Percentiles rank a stretch among this genome's conserved stretches.
phyloP scores from a whole-genome alignment of 306 rosid genomes.

The Mimosa pudica region DNA sequence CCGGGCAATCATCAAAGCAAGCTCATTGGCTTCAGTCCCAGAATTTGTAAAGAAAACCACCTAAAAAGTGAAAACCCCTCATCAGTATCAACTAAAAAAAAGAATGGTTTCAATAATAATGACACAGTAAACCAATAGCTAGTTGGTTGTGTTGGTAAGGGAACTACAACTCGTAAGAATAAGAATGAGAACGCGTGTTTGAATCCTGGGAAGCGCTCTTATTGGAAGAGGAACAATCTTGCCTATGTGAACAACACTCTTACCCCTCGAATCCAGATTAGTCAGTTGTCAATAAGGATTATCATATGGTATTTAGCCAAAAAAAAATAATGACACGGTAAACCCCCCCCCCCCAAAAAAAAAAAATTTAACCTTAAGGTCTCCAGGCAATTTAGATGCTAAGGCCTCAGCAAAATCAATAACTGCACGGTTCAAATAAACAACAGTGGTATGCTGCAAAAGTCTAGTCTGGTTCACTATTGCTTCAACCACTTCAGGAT shows the following conservation, averaged over 20 bases:
- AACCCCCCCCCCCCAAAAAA: neutral
- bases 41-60: conserved; percentile 57
- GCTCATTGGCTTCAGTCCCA: conserved; percentile 57
- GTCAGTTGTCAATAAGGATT: no score
- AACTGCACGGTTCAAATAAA: conserved; percentile 46
- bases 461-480: conserved; percentile 43
- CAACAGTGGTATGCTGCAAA: conserved; percentile 51
- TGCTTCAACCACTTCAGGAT: conserved; percentile 52
- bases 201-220: no score
- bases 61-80: conserved; percentile 18
- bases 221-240: no score
- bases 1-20: conserved; percentile 54
- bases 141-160: no score
- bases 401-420: conserved; percentile 51
- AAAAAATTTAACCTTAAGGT: conserved; percentile 41
- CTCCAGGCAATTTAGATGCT: conserved; percentile 46
- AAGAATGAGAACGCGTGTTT: no score
- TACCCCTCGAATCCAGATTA: no score
- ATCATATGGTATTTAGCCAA: no score
- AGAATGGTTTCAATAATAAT: neutral
- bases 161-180: no score
- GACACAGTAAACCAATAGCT: neutral
- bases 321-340: neutral
- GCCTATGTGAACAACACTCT: no score
- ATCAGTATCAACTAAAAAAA: neutral